phyloP scores from a whole-genome alignment of 768 basidiomycete species.

The Cyclocybe cylindracea region DNA sequence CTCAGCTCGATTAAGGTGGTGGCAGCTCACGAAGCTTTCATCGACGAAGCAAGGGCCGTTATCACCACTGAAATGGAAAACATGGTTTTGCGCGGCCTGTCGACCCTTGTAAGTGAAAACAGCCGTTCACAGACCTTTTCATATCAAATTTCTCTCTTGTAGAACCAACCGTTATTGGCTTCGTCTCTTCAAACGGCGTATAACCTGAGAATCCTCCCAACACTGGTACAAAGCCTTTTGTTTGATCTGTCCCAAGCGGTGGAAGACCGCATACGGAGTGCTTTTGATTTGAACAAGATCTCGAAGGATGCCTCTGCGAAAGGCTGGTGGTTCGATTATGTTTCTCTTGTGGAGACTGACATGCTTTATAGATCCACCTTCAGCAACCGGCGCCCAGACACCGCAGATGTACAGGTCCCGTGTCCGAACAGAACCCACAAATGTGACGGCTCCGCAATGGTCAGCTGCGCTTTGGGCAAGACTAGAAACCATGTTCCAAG shows the following conservation, averaged over 20 bases:
- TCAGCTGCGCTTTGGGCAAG: constrained; percentile 78
- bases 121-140: background rate
- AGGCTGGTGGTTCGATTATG: constrained; percentile 44
- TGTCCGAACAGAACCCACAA: constrained; percentile 89
- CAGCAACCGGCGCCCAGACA: constrained; percentile 28
- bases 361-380: constrained; percentile 10
- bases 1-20: constrained; percentile 78
- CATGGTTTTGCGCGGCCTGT: constrained; percentile 83
- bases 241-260: constrained; percentile 81
- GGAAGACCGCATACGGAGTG: constrained; percentile 73
- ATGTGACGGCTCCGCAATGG: constrained; percentile 84
- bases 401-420: constrained; percentile 80
- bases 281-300: constrained; percentile 87
- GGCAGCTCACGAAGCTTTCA: constrained; percentile 64
- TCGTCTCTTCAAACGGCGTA: constrained; percentile 95
- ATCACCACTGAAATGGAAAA: constrained; percentile 88
- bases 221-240: constrained; percentile 78
- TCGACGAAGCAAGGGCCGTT: constrained; percentile 68
- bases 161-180: constrained; percentile 91
- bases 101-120: constrained; percentile 60
- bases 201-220: constrained; percentile 84
- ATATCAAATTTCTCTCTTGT: background rate
- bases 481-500: constrained; percentile 81
- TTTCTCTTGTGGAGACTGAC: constrained; percentile 10
- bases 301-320: constrained; percentile 83